phyloP scores from a whole-genome alignment of 1,284 basidiomycete species.

The Apiotrichum sp. region DNA sequence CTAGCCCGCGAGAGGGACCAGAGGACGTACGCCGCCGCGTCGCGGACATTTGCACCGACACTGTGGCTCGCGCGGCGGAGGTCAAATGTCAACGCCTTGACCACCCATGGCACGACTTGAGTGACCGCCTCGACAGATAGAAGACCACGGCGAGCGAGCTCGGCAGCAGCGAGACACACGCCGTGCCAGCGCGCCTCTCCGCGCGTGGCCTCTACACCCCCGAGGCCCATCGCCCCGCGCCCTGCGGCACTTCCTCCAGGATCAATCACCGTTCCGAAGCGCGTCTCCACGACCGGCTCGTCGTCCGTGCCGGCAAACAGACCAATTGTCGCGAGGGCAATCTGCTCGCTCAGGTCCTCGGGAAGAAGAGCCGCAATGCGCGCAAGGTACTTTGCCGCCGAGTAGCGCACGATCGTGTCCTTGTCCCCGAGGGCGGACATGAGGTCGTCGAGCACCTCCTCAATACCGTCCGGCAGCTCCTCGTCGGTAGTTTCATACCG shows the following conservation, averaged over 20 bases:
- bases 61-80: constrained; percentile 85
- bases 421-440: constrained; percentile 75
- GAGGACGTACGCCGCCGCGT: constrained; percentile 87
- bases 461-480: constrained; percentile 74
- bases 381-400: constrained; percentile 86
- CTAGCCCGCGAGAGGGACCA: constrained; percentile 88
- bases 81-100: constrained; percentile 87
- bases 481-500: constrained; percentile 48
- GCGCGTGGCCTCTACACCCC: constrained; percentile 58
- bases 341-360: constrained; percentile 64
- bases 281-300: constrained; percentile 37
- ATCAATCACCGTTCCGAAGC: constrained; percentile 37
- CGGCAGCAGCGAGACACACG: constrained; percentile 83
- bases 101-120: constrained; percentile 66
- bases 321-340: constrained; percentile 70
- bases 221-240: constrained; percentile 53
- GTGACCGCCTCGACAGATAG: constrained; percentile 57
- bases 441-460: constrained; percentile 66
- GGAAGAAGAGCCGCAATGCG: constrained; percentile 78
- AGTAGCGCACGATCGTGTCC: constrained; percentile 95
- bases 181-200: constrained; percentile 93
- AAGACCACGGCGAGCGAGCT: constrained; percentile 77
- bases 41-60: constrained; percentile 88
- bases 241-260: constrained; percentile 56
- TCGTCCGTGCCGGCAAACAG: constrained; percentile 53